Base-by-base conservation (phyloP, 1,139 yeast species). In the Protomyces gravidus region DNA sequence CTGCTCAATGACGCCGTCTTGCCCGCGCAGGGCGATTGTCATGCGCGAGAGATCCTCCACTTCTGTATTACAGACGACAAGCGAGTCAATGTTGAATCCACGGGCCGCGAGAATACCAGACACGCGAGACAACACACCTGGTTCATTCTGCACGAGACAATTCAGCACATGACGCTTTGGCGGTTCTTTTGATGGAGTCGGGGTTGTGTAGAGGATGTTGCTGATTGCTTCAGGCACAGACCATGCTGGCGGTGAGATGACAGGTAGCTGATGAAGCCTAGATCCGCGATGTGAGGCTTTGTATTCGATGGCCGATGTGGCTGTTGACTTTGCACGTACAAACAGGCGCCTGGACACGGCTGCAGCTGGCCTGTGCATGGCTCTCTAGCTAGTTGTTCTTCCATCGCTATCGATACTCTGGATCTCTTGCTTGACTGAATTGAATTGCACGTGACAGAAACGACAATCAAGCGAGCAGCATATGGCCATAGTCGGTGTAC, bases 81-180 rank as follows among this genome's bases (percentile, higher is more conserved):
- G 80, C 6, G 97, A 90, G 73, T 92, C 98, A 70, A 92, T 92
- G 75, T 92, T 92, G 81, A 92, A 92, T 11, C 98, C 98, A 72
- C 98, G 82, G 47, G 97, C 97, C 40, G 98, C 98, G 67, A 92
- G 79, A 55, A 96, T 90, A 61, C 97, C 96, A 3, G 97, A 86
- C 52, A 92, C 89, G 61, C 94, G 81, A 50, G 96, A 85, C 69
- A 92, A 78, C 56, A 92, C 98, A 78, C 98, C 98, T 3, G 98
- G 98, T 75, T 92, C 98, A 74, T 92, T 90, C 75, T 92, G 98
- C 39, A 92, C 98, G 72, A 92, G 80, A 76, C 98, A 92, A 79
- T 92, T 94, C 72, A 92, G 79, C 50, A 92, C 95, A 69, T 92
- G 97, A 69, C 87, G 89, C 65, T 72, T 70, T 32, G 64, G 61